These are phyloP conservation scores for Cucumis cinereus DNA, from an alignment of 306 rosid species.

Conservation along the genomic window DNA sequence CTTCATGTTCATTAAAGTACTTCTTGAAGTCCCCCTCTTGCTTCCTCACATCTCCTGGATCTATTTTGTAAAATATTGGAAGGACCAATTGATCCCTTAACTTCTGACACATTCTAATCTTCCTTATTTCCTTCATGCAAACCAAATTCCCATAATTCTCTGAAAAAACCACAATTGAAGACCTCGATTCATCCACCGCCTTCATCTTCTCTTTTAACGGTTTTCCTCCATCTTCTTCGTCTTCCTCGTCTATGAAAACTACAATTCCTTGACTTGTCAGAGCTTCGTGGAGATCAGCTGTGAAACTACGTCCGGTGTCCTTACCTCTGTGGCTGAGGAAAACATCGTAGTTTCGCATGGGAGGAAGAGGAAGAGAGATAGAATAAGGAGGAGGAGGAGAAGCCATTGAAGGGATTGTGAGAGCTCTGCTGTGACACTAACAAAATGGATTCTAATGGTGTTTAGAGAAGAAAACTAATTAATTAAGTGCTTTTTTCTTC, in stretches of 20 bases:
- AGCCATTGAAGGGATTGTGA: background rate
- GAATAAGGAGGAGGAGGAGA: background rate
- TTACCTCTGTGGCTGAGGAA: conserved; percentile 24
- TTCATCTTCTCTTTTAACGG: conserved; percentile 19
- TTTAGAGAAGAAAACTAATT: background rate
- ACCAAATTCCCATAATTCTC: conserved; percentile 24
- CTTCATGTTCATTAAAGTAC: conserved; percentile 17
- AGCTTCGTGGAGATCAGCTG: conserved; percentile 24
- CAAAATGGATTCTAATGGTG: background rate
- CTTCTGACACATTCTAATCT: conserved; percentile 18
- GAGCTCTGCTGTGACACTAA: background rate
- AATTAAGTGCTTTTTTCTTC: no score
- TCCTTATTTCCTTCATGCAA: conserved; percentile 28
- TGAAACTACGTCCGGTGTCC: conserved; percentile 24
- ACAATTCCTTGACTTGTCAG: conserved; percentile 20
- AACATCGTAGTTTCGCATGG: background rate
- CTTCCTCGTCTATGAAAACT: conserved; percentile 14
- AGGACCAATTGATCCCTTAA: conserved; percentile 18
- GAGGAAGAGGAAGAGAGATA: conserved; percentile 6
- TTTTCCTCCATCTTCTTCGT: conserved; percentile 14
- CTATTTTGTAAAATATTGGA: conserved; percentile 31
- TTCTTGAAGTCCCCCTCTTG: conserved; percentile 10
- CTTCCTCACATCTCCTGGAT: conserved; percentile 29
- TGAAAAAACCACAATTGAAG: conserved; percentile 29
- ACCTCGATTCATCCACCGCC: conserved; percentile 34